Evolutionary conservation across 2,329 filamentous ascomycete species (phyloP).

Genomic region (Phialocephala subalpina): DNA sequence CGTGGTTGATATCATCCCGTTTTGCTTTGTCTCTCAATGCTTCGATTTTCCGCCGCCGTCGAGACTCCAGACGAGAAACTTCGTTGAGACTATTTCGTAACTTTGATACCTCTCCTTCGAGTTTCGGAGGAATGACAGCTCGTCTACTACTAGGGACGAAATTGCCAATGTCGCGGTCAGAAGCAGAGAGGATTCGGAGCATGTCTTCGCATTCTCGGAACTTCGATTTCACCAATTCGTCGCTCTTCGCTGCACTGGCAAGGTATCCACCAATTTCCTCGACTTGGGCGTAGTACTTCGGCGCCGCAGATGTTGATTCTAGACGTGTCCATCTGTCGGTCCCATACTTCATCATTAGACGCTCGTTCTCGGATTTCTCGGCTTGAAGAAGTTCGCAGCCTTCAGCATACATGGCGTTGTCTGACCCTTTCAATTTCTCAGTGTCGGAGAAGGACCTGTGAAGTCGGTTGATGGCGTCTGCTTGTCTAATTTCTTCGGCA

Average conservation of each 20-base stretch:
- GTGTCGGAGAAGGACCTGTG: conserved; percentile 87
- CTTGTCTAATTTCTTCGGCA: conserved; percentile 92
- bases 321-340: conserved; percentile 84
- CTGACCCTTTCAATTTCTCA: conserved; percentile 84
- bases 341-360: conserved; percentile 78
- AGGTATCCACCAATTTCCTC: conserved; percentile 89
- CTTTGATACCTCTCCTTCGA: conserved; percentile 80
- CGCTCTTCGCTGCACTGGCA: conserved; percentile 71
- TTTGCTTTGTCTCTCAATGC: conserved; percentile 80
- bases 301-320: conserved; percentile 72
- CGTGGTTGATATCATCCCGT: conserved; percentile 86
- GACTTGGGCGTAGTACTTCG: conserved; percentile 44
- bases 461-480: conserved; percentile 82
- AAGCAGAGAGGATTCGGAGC: conserved; percentile 78
- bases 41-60: conserved; percentile 82
- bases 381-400: conserved; percentile 79
- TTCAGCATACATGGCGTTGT: conserved; percentile 82
- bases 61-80: conserved; percentile 81
- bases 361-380: conserved; percentile 85
- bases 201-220: conserved; percentile 78
- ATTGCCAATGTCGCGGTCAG: conserved; percentile 82
- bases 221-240: conserved; percentile 73
- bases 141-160: conserved; percentile 88
- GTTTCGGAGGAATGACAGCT: conserved; percentile 78
- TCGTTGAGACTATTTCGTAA: conserved; percentile 86